Base-by-base conservation (phyloP, 2,329 filamentous ascomycete species). In the Didymella pinodella region DNA sequence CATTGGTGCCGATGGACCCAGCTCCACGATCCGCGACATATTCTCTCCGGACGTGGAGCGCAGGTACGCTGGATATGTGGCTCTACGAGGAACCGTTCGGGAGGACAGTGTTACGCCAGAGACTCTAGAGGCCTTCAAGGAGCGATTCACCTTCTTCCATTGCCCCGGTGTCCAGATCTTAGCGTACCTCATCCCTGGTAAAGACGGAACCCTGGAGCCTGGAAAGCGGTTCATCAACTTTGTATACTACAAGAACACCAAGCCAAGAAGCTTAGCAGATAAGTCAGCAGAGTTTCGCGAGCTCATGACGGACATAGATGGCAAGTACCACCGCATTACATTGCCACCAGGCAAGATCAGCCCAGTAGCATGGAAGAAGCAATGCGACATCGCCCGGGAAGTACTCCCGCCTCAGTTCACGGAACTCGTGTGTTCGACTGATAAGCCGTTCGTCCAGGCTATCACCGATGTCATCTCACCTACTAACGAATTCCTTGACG, bases 161-260 rank as follows among this genome's bases (percentile, higher is more conserved):
- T 52, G 68, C 0, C 48, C 60, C 8, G 77, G 76, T 14, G 69
- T 76, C 1, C 77, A 80, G 48, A 74, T 77, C 20, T 68, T 80
- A 1, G 77, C 74, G 12, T 83, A 83, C 61, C 66, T 79, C 5
- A 81, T 84, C n/a, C 81, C 81, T 0, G 78, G 78, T 1, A 69
- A 75, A 14, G 67, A 78, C 28, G 81, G 80, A 2, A 73, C 70
- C 1, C 70, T 80, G 5, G 67, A 72, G 31, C 66, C 72, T 0
- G 79, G 78, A 4, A 65, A 79, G 25, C 76, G 80, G 11, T 75
- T 81, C 3, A 72, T 83, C 61, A 83, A 83, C 57, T 82, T 76
- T 61, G 78, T 83, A 1, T 82, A 80, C 74, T 84, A 83, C 68
- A 75, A 69, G 51, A 80, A 82, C 61, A 73, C 79, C 26, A 61